Evolutionary conservation across 345 rosid species (phyloP), one percentile per base, ranked within the genome.

Genomic region (Nephelium lappaceum): DNA sequence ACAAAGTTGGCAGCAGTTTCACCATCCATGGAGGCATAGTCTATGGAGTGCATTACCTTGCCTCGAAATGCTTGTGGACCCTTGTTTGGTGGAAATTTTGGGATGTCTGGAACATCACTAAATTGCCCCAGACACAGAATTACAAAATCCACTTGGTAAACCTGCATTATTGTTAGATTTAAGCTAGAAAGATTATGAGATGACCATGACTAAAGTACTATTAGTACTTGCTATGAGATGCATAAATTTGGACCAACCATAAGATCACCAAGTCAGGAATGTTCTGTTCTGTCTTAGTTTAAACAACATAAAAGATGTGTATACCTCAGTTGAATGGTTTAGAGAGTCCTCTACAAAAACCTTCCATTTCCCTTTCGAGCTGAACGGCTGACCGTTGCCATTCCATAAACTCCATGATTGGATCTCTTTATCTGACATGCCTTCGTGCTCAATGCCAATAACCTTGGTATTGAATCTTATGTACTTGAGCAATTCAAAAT

Each of bases 31-130:
- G 71, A 75, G 0, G 82, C 70, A 39, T 85, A 86, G 51, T 87
- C 89, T 88, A 82, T 79, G 8, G 89, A 78, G 24, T 89, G 93
- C 25, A 86, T 74, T 31, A 86, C 90, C 66, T 85, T 45, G 2
- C 89, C 88, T 1, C 43, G 55, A 69, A 89, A 89, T 19, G 74
- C 87, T 72, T 86, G 88, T 0, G 88, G 91, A 2, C 89, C 90
- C 6, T 77, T 57, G 4, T 67, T 64, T 1, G 84, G 83, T 7
- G 85, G 84, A 72, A 84, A 87, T 42, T 84, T 80, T 0, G 90
- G 90, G 11, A 84, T 73, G 11, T 89, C 82, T 0, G 92, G 90
- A 14, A 82, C 18, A 14, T 72, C 92, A 24, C 84, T 83, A 80
- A 81, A 81, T 57, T 80, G 47, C 8, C 89, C 89, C 0, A 79